phyloP scores from a whole-genome alignment of 129 eudicot species.

The Daucus carota region DH1_v3.0 NC_030383.2:48723501-48724000 shows the following conservation, averaged over 20 bases:
- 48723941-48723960: neutral
- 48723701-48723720: neutral
- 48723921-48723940: neutral
- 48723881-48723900: neutral
- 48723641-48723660: neutral
- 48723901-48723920: neutral
- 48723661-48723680: neutral
- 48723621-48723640: neutral
- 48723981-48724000: conserved; percentile 55
- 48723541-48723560: conserved; percentile 82
- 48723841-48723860: conserved; percentile 76
- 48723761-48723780: conserved; percentile 57
- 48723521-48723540: conserved; percentile 67
- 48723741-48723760: conserved; percentile 65
- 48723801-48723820: conserved; percentile 79
- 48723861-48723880: conserved; percentile 9
- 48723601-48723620: neutral
- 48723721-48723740: conserved; percentile 67
- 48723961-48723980: neutral
- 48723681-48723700: neutral
- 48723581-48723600: neutral
- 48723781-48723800: conserved; percentile 60
- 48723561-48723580: conserved; percentile 52
- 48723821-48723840: conserved; percentile 79
- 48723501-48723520: conserved; percentile 71